Conservation (phyloP, 1,284 basidiomycete genomes). For the Ustilago lituana region DNA sequence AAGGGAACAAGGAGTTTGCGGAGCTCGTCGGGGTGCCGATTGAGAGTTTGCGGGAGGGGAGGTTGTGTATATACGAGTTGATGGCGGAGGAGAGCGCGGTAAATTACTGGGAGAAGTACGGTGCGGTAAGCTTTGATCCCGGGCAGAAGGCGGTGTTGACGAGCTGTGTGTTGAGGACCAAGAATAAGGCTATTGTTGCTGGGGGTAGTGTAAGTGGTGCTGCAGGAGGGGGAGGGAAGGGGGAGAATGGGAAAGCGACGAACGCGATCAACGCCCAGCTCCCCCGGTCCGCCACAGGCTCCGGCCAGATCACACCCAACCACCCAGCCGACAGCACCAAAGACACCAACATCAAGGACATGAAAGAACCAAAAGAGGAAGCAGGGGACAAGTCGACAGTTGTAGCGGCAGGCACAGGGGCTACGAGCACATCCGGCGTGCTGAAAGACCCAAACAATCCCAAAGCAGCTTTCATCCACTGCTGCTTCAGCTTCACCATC, state of each 20-base stretch:
- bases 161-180: slow-evolving; percentile 78
- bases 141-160: slow-evolving; percentile 87
- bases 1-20: slow-evolving; percentile 95
- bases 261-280: slow-evolving; percentile 16
- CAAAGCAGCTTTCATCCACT: slow-evolving; percentile 78
- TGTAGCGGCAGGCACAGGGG: slow-evolving; percentile 25
- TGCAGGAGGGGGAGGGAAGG: background rate
- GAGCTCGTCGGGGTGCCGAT: slow-evolving; percentile 85
- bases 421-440: slow-evolving; percentile 26
- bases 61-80: slow-evolving; percentile 94
- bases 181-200: slow-evolving; percentile 43
- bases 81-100: slow-evolving; percentile 81
- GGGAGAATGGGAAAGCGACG: slow-evolving; percentile 1
- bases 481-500: slow-evolving; percentile 96
- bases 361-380: background rate
- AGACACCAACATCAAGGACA: background rate
- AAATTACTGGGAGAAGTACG: slow-evolving; percentile 85
- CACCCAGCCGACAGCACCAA: too few species aligned
- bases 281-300: background rate
- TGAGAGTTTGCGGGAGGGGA: slow-evolving; percentile 83
- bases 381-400: background rate
- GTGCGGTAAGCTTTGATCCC: slow-evolving; percentile 76
- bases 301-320: slow-evolving; percentile 16
- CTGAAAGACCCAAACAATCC: slow-evolving; percentile 55
- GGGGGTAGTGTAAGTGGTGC: slow-evolving; percentile 5